Evolutionary conservation across 345 rosid genomes (phyloP).

Genomic region (Pelargonium nanum): DNA sequence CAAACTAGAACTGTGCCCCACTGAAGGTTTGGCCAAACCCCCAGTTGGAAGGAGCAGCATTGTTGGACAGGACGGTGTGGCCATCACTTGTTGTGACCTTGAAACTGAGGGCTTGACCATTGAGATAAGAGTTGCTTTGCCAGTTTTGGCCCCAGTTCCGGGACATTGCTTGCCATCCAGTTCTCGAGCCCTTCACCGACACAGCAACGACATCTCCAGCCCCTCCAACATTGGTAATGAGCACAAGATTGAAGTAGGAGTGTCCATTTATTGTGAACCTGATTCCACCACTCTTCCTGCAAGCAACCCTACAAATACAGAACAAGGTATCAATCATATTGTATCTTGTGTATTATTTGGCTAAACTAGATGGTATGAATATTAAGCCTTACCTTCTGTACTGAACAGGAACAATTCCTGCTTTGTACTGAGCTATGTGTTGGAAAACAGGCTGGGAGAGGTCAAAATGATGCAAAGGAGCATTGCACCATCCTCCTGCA

Average conservation of each 20-base stretch:
- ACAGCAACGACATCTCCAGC: constrained; percentile 20
- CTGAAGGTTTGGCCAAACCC: constrained; percentile 14
- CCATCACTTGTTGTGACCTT: constrained; percentile 17
- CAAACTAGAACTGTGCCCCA: constrained; percentile 13
- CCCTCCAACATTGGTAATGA: constrained; percentile 20
- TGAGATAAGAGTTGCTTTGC: constrained; percentile 21
- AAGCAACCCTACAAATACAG: constrained; percentile 13
- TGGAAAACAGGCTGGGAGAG: constrained; percentile 30
- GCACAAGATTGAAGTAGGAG: constrained; percentile 21
- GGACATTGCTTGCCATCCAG: constrained; percentile 19
- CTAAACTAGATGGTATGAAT: neutral
- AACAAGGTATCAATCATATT: neutral
- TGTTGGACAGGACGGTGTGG: constrained; percentile 12
- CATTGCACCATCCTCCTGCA: constrained; percentile 32
- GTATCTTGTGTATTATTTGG: neutral
- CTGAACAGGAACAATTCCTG: constrained; percentile 26
- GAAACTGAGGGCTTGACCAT: constrained; percentile 20
- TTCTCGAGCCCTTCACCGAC: constrained; percentile 14
- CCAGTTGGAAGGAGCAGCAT: constrained; percentile 22
- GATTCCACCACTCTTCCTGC: constrained; percentile 14
- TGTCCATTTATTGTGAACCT: constrained; percentile 21
- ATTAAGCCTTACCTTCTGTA: constrained; percentile 18
- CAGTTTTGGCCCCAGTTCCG: constrained; percentile 23
- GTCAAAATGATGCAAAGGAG: constrained; percentile 25
- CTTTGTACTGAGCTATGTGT: constrained; percentile 24